phyloP scores from a whole-genome alignment of 352 stramenopile species.

The Pythium chondricola region DNA sequence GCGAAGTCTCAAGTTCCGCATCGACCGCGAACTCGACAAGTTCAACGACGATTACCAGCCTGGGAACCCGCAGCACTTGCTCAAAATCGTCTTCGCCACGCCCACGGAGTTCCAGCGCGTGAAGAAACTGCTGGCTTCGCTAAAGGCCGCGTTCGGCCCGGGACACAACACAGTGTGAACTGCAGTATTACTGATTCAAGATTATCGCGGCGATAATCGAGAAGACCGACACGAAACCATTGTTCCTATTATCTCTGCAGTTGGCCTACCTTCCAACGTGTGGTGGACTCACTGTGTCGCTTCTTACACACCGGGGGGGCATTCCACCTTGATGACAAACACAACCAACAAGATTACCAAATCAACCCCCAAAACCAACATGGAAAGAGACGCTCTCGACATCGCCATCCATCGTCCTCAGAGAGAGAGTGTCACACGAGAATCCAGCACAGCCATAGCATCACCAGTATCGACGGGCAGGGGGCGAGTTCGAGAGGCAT shows the following conservation, averaged over 20 bases:
- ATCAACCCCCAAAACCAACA: constrained; percentile 20
- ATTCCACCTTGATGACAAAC: constrained; percentile 42
- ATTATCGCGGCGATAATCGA: too few relatives aligned
- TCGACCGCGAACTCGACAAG: constrained; percentile 36
- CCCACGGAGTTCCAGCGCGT: constrained; percentile 34
- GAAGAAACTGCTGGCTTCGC: constrained; percentile 28
- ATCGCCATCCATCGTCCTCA: too few relatives aligned
- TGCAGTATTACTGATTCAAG: too few relatives aligned
- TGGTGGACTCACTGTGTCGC: too few relatives aligned
- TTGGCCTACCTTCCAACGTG: too few relatives aligned
- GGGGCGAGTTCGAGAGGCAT: constrained; percentile 7
- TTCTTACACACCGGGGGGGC: constrained; percentile 58
- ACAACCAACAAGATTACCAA: constrained; percentile 28
- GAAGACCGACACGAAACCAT: too few relatives aligned
- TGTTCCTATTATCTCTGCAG: too few relatives aligned
- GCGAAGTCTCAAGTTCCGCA: constrained; percentile 39
- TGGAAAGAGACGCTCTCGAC: constrained; percentile 23
- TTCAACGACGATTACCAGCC: constrained; percentile 62
- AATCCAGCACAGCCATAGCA: too few relatives aligned
- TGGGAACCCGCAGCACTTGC: constrained; percentile 47
- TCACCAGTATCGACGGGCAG: constrained; percentile 21
- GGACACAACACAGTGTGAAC: too few relatives aligned
- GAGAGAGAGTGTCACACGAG: too few relatives aligned
- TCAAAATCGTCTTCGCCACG: constrained; percentile 48
- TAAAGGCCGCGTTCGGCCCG: constrained; percentile 1